Percentiles rank a stretch among this genome's conserved stretches.
These are phyloP conservation scores for Luffa acutangula DNA, from an alignment of 306 rosid species.

Conservation along the genomic window DNA sequence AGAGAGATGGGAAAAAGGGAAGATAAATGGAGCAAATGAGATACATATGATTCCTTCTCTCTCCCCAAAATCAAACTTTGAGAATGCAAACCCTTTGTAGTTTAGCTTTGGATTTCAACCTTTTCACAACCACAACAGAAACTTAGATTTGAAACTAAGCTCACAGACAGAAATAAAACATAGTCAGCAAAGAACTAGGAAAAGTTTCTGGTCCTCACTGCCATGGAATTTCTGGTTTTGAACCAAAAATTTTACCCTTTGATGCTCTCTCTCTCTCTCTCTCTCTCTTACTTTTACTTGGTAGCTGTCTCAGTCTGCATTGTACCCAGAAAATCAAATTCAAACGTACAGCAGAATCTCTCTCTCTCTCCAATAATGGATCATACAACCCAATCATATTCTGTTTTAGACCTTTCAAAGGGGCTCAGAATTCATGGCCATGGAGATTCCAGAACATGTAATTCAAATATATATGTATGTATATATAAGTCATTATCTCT, in stretches of 20 bases:
- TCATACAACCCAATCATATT: not conserved
- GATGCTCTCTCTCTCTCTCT: not conserved
- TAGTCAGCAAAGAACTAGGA: not conserved
- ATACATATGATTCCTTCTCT: no score
- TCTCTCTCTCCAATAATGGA: constrained; percentile 2
- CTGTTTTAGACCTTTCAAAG: not conserved
- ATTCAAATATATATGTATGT: not conserved
- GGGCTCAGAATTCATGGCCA: not conserved
- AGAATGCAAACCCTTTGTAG: not conserved
- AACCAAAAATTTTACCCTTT: not conserved
- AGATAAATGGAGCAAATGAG: no score
- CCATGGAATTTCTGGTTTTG: not conserved
- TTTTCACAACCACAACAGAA: not conserved
- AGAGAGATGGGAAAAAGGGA: no score
- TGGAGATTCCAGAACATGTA: not conserved
- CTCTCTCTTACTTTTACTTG: not conserved
- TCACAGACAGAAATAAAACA: not conserved
- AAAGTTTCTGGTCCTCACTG: not conserved
- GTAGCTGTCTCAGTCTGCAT: not conserved
- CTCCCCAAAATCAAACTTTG: no score
- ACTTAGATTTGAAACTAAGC: not conserved
- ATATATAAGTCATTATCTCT: not conserved
- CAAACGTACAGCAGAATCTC: not conserved
- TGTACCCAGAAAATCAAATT: not conserved
- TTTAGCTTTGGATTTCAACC: not conserved